A percentile compares a stretch with the other conserved stretches of the same genome.
Evolutionary conservation across 225 moss, liverwort and hornwort genomes (phyloP).

Genomic region (Sphagnum contortum): DNA sequence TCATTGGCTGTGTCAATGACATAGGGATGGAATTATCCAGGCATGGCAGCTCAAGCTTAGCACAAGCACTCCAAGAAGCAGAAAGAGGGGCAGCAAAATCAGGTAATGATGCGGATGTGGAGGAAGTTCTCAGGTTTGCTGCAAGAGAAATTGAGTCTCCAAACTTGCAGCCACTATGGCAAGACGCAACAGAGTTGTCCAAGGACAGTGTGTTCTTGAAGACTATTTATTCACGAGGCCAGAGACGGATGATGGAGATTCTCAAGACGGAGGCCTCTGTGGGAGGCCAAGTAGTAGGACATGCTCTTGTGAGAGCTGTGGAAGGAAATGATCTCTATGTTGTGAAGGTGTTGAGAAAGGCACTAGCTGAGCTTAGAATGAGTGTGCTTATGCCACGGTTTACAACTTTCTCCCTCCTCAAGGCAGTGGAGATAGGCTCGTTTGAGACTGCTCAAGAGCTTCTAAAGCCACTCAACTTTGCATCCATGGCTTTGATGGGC

Average conservation of each 20-base stretch:
- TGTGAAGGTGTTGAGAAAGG: slow-evolving; percentile 19
- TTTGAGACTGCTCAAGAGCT: slow-evolving; percentile 20
- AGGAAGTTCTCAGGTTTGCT: slow-evolving; percentile 18
- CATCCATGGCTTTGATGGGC: slow-evolving; percentile 20
- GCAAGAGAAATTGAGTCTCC: slow-evolving; percentile 14
- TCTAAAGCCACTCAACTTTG: slow-evolving; percentile 12
- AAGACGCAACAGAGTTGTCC: slow-evolving; percentile 29
- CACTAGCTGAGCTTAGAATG: slow-evolving; percentile 17
- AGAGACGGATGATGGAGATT: slow-evolving; percentile 12
- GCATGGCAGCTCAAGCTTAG: too few relatives aligned
- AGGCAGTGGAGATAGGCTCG: slow-evolving; percentile 21
- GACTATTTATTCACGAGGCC: slow-evolving; percentile 19
- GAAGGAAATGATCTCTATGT: slow-evolving; percentile 23
- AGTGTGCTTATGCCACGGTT: slow-evolving; percentile 30
- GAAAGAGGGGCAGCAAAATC: slow-evolving; percentile 25
- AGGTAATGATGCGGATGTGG: slow-evolving; percentile 14
- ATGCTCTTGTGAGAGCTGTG: slow-evolving; percentile 34
- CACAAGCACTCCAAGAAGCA: slow-evolving; percentile 27
- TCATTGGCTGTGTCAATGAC: too few relatives aligned
- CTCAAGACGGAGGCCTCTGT: slow-evolving; percentile 13
- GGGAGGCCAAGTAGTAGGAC: slow-evolving; percentile 35
- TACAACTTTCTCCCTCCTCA: slow-evolving; percentile 33
- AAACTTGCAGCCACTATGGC: slow-evolving; percentile 12
- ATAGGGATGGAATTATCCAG: too few relatives aligned
- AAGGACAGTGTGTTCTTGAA: not conserved